These are phyloP conservation scores for Capsella bursapastoris DNA, from an alignment of 345 rosid genomes.

Conservation along the genomic window DNA sequence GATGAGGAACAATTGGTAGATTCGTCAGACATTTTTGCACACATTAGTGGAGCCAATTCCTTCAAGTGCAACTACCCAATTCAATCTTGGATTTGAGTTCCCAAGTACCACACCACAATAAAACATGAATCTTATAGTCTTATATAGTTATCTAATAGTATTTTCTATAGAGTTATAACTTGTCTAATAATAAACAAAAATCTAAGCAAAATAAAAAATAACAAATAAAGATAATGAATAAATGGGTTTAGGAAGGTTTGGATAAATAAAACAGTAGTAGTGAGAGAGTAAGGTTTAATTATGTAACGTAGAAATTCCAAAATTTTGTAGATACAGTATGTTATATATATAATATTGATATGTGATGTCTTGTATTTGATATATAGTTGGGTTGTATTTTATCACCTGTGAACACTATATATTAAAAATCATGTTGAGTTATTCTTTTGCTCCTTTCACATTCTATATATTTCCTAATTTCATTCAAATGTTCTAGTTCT, in stretches of 20 bases:
- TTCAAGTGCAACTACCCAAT: conserved; percentile 86
- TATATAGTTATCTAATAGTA: neutral
- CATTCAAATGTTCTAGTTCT: neutral
- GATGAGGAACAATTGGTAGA: conserved; percentile 75
- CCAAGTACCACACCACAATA: neutral
- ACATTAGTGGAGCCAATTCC: conserved; percentile 80
- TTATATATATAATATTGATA: neutral
- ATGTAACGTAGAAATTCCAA: conserved; percentile 23
- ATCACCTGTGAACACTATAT: neutral
- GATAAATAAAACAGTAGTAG: conserved; percentile 30
- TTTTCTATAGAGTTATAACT: conserved; percentile 32
- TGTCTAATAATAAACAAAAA: neutral
- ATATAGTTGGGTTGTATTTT: conserved; percentile 2
- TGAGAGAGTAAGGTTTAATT: neutral
- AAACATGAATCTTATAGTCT: conserved; percentile 29
- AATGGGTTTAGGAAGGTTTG: conserved; percentile 28
- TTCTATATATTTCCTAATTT: neutral
- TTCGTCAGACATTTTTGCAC: conserved; percentile 84
- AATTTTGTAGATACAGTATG: conserved; percentile 21
- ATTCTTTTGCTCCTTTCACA: neutral
- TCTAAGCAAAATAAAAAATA: neutral
- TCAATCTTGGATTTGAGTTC: conserved; percentile 79
- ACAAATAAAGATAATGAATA: neutral
- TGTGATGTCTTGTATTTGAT: conserved; percentile 19
- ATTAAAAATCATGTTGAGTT: neutral